phyloP scores from a whole-genome alignment of 1,284 basidiomycete genomes.

The Apiotrichum laibachii region DNA sequence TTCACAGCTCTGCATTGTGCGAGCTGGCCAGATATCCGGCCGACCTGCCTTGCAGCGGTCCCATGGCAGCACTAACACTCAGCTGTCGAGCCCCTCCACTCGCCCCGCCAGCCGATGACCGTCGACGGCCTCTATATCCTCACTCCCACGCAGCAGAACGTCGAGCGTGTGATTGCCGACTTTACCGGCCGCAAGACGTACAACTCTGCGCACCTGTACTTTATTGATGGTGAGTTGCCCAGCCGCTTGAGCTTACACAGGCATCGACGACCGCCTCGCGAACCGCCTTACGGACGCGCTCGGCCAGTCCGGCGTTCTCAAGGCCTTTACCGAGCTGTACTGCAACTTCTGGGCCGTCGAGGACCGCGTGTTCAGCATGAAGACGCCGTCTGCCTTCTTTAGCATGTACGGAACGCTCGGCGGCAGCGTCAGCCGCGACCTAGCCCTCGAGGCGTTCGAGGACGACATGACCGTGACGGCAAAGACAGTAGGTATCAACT shows the following conservation, averaged over 20 bases:
- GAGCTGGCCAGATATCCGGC: no score
- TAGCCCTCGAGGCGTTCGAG: constrained; percentile 63
- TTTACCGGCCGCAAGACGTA: constrained; percentile 72
- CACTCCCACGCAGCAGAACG: constrained; percentile 91
- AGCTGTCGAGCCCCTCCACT: constrained; percentile 55
- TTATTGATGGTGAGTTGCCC: constrained; percentile 75
- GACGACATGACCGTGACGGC: constrained; percentile 73
- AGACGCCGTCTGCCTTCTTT: constrained; percentile 75
- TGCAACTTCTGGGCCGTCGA: constrained; percentile 87
- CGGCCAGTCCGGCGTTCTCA: constrained; percentile 54
- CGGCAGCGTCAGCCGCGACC: constrained; percentile 63
- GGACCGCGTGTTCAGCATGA: constrained; percentile 74
- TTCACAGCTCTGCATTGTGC: no score
- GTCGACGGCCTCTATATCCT: constrained; percentile 81
- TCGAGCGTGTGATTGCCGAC: constrained; percentile 85
- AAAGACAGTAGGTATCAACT: constrained; percentile 47
- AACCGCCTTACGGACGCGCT: constrained; percentile 60
- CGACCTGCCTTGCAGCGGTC: no score
- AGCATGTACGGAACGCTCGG: constrained; percentile 79
- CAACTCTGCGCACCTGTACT: constrained; percentile 86
- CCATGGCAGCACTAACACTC: constrained; percentile 1
- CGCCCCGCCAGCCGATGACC: constrained; percentile 55
- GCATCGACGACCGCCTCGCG: constrained; percentile 64
- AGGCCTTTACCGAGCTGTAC: constrained; percentile 75
- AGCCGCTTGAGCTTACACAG: constrained; percentile 22